Percentiles rank a stretch among this genome's conserved stretches.
Evolutionary conservation across 306 rosid genomes (phyloP).

Genomic region (Lupinus albus): DNA sequence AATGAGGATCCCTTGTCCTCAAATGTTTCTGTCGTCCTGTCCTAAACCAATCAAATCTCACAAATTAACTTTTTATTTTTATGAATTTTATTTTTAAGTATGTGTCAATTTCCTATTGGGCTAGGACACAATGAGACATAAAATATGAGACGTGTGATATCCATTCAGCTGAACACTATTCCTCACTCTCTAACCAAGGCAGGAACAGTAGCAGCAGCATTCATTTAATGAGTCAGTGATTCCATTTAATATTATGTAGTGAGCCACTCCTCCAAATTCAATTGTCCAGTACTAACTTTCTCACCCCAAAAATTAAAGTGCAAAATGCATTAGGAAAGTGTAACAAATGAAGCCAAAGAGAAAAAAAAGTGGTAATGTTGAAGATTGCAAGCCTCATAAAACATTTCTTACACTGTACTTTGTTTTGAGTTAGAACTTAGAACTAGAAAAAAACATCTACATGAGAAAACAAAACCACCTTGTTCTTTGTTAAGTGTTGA

Average conservation of each 20-base stretch:
- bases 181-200: too few species aligned
- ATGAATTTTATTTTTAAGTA: too few species aligned
- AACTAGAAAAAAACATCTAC: constrained; percentile 14
- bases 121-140: too few species aligned
- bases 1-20: too few species aligned
- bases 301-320: constrained; percentile 25
- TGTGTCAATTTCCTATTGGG: too few species aligned
- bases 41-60: too few species aligned
- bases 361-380: constrained; percentile 31
- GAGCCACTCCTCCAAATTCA: constrained; percentile 49
- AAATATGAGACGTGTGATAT: too few species aligned
- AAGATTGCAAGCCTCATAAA: constrained; percentile 17
- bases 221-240: constrained; percentile 6
- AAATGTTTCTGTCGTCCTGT: too few species aligned
- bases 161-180: too few species aligned
- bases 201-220: constrained; percentile 31
- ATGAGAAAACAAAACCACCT: neutral
- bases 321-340: constrained; percentile 35
- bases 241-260: constrained; percentile 41
- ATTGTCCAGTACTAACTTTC: constrained; percentile 45
- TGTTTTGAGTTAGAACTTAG: neutral
- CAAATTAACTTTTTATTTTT: too few species aligned
- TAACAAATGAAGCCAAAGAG: constrained; percentile 19
- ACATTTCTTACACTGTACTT: constrained; percentile 46
- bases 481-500: neutral